Base-by-base conservation (phyloP, 1,139 yeast genomes). In the Pichia norvegensis region DNA sequence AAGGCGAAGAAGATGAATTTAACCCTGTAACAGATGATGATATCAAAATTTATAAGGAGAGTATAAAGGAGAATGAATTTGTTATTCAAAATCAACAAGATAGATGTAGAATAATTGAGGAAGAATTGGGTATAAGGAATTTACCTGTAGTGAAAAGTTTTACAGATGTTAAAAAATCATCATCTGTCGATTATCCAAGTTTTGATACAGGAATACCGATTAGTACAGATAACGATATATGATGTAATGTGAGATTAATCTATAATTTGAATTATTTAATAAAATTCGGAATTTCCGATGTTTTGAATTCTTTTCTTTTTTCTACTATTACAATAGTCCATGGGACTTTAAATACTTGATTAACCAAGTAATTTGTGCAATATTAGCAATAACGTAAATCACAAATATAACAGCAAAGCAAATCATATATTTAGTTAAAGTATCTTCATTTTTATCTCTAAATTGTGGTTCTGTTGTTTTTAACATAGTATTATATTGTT, bases 31-130 rank as follows among this genome's bases (percentile, higher is more conserved):
- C 48, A 5, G 41, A 39, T 14, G 42, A 43, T 1, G 59, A 55
- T 44, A 45, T 46, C 16, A 44, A 49, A 22, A 42, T 53, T 11
- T 54, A 51, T 36, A 42, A 33, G 3, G 52, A 50, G 17, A 46
- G 50, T 4, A 52, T 55, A 8, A 22, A 27, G 10, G 57, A 51
- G 21, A 55, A 54, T 33, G 38, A 45, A 17, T 29, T 9, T 56
- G 58, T 42, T 57, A 53, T 70, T 43, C 52, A 55, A 11, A 69
- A 68, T 50, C 68, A 66, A 49, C 42, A 52, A 19, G 59, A 61
- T 38, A 55, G 72, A 45, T 51, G 67, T 8, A 61, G 60, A 4
- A 60, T 64, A 0, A 52, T 69, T 25, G 58, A 61, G 16, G 52
- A 57, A 42, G 73, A 68, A 44, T 42, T 61, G 17, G 29, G 38